Evolutionary conservation across 805 yeast genomes (phyloP).

Genomic region (Yarrowia divulgata): DNA sequence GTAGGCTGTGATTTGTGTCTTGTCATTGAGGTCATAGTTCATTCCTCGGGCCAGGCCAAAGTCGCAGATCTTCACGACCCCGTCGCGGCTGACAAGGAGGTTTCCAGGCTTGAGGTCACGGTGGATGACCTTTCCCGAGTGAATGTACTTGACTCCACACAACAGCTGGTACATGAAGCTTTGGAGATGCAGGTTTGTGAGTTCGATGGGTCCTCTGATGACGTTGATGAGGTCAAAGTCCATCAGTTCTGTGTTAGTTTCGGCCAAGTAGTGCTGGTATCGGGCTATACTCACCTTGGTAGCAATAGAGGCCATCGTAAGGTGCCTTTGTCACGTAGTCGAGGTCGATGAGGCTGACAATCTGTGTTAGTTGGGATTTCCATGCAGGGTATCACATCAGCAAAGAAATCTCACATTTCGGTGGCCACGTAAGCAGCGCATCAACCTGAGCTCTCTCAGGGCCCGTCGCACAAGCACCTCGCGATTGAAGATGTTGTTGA

Average conservation of each 20-base stretch:
- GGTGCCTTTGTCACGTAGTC: slow-evolving; percentile 72
- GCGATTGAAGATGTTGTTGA: slow-evolving; percentile 69
- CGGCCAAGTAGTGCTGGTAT: not conserved
- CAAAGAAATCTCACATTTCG: slow-evolving; percentile 57
- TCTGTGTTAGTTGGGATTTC: slow-evolving; percentile 49
- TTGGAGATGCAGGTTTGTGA: slow-evolving; percentile 84
- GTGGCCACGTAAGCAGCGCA: slow-evolving; percentile 87
- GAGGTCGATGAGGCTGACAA: slow-evolving; percentile 73
- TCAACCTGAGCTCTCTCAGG: slow-evolving; percentile 77
- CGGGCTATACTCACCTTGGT: slow-evolving; percentile 55
- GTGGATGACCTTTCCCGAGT: slow-evolving; percentile 90
- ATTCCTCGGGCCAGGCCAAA: slow-evolving; percentile 92
- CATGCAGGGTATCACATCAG: slow-evolving; percentile 14
- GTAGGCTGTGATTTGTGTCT: slow-evolving; percentile 55
- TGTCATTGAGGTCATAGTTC: slow-evolving; percentile 34
- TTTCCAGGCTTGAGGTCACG: slow-evolving; percentile 94
- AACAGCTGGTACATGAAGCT: slow-evolving; percentile 79
- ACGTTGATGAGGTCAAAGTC: slow-evolving; percentile 83
- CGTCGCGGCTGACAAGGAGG: slow-evolving; percentile 75
- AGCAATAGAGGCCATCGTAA: slow-evolving; percentile 86
- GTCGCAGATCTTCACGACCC: slow-evolving; percentile 85
- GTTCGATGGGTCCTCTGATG: slow-evolving; percentile 67
- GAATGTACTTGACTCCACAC: slow-evolving; percentile 87
- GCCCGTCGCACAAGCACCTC: slow-evolving; percentile 79
- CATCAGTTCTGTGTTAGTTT: slow-evolving; percentile 61